Evolutionary conservation across 78 protist species (phyloP), one percentile per base, ranked within the genome.

Genomic region (Tieghemostelium lacteum): DNA sequence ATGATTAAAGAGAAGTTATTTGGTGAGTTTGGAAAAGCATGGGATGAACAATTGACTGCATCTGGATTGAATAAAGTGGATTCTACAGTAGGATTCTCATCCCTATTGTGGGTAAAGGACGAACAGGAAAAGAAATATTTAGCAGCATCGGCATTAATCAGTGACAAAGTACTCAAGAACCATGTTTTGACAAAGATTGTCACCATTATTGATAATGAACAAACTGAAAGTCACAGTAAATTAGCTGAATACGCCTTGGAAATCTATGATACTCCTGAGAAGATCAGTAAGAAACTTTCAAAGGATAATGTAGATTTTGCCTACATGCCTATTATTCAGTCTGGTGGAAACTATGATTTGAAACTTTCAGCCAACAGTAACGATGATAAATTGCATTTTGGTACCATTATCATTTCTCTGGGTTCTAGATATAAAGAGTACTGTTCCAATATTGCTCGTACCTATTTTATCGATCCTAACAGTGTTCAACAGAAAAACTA

Each of bases 371-470:
- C 95, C 4, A 61, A 26, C n/a, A 50, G 75, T 20, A 66, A 45
- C 33, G 94, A 73, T 42, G 94, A 78, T 20, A 33, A 74, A 20
- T 52, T 92, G 5, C 73, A 73, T 45, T 58, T 73, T 29, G 97
- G 87, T 36, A 60, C 96, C 19, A 94, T 96, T 34, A 26, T 93
- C 20, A 42, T 55, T n/a, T 36, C 89, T 24, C 54, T 96, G 17
- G 97, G 97, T 52, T 72, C 87, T 10, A 65, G 95, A 5, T 97
- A 92, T 95, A 94, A 77, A 34, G 19, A 42, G 17, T 95, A 88
- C 66, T 93, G 95, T 78, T 49, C 96, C 24, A 95, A 87, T 36
- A 67, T 96, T 29, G 96, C 95, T 4, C 77, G 98, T 31, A 96
- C 98, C 45, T 95, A 86, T 66, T 8, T 97, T 36, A 55, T 97